Conservation (phyloP, 73 alveolate genomes). For the Blepharisma japonicum region DNA sequence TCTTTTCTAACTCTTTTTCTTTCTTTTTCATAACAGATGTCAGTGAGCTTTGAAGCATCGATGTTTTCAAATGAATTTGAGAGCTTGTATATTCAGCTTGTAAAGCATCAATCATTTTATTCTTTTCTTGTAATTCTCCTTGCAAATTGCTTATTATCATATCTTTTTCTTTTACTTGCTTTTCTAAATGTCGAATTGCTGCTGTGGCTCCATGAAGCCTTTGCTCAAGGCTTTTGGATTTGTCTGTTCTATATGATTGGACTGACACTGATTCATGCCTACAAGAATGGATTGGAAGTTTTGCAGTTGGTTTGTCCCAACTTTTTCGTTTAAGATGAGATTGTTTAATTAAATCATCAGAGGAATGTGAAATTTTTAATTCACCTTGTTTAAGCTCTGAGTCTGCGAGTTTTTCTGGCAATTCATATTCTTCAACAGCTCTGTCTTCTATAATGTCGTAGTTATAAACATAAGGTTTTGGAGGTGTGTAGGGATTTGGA, state of each 20-base stretch:
- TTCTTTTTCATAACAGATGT: slow-evolving; percentile 1
- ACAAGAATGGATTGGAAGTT: slow-evolving; percentile 7
- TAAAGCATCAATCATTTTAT: neutral
- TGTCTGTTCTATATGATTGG: neutral
- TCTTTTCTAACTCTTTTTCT: slow-evolving; percentile 27
- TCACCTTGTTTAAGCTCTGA: neutral
- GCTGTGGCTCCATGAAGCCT: slow-evolving; percentile 29
- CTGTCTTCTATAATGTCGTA: no score
- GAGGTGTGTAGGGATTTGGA: slow-evolving; percentile 18
- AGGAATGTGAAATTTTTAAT: neutral
- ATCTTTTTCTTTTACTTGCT: slow-evolving; percentile 10
- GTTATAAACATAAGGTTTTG: neutral
- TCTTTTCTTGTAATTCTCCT: neutral
- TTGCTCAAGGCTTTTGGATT: neutral
- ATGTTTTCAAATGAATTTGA: slow-evolving; percentile 1
- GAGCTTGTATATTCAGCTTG: neutral
- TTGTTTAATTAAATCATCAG: slow-evolving; percentile 6
- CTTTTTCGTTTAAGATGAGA: neutral
- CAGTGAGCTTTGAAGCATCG: slow-evolving; percentile 13
- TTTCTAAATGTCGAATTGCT: slow-evolving; percentile 3
- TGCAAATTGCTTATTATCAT: neutral
- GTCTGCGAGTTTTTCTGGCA: neutral
- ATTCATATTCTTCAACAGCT: no score
- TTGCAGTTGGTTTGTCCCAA: neutral
- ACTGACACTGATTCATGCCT: neutral